These are phyloP conservation scores for Boletus reticuloceps DNA, from an alignment of 768 basidiomycete species.

Conservation along the genomic window DNA sequence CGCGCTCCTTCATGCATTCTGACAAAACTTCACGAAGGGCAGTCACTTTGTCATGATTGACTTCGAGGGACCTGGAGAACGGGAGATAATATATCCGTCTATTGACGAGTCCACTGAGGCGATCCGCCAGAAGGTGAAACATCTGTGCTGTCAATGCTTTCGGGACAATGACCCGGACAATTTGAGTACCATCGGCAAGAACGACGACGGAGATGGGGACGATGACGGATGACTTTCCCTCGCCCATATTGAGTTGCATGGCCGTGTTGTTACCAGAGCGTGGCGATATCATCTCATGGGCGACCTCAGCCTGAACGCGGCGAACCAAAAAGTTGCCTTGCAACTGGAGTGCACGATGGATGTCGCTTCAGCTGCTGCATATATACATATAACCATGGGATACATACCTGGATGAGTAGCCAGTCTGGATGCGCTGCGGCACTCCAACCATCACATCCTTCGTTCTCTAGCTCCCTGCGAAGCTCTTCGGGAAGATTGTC, in stretches of 20 bases:
- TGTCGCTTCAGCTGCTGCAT: neutral
- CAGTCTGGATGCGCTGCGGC: conserved; percentile 34
- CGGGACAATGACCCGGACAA: conserved; percentile 48
- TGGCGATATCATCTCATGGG: conserved; percentile 47
- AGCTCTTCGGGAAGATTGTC: conserved; percentile 30
- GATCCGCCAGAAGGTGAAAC: conserved; percentile 45
- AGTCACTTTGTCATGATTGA: conserved; percentile 13
- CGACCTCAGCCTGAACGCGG: conserved; percentile 40
- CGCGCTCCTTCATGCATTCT: conserved; percentile 38
- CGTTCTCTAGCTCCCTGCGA: conserved; percentile 23
- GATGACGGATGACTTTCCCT: conserved; percentile 48
- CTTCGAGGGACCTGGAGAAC: conserved; percentile 41
- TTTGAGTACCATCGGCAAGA: conserved; percentile 41
- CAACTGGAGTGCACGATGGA: conserved; percentile 30
- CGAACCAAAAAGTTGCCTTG: conserved; percentile 44
- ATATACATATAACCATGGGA: neutral
- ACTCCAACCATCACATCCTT: conserved; percentile 21
- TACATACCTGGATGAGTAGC: conserved; percentile 43
- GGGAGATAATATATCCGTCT: conserved; percentile 48
- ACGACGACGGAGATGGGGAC: conserved; percentile 41
- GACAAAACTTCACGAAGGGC: conserved; percentile 32
- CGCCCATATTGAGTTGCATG: conserved; percentile 58
- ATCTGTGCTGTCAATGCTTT: conserved; percentile 46
- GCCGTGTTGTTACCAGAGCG: conserved; percentile 33
- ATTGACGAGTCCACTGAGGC: conserved; percentile 43